A percentile compares a stretch with the other conserved stretches of the same genome.
These are phyloP conservation scores for Candida khao-thaluensis DNA, from an alignment of 805 yeast genomes.

Conservation along the genomic window DNA sequence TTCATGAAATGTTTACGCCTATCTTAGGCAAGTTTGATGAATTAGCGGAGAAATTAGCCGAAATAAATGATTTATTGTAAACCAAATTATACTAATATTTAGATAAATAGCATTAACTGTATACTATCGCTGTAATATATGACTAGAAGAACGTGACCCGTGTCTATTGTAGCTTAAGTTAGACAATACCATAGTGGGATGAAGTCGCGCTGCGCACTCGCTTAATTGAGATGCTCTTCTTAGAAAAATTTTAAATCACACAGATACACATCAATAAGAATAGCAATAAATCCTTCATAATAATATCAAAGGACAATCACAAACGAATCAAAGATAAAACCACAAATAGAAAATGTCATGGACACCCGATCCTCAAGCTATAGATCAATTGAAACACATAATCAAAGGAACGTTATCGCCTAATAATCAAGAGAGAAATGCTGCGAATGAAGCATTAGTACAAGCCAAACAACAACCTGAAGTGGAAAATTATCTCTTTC, in stretches of 20 bases:
- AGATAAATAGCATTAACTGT: background rate
- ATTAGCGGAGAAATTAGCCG: slow-evolving; percentile 42
- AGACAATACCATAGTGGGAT: too few species aligned
- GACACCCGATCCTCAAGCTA: slow-evolving; percentile 63
- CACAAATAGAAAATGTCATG: slow-evolving; percentile 57
- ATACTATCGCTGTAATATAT: slow-evolving; percentile 4
- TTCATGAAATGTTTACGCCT: slow-evolving; percentile 57
- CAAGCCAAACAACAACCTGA: slow-evolving; percentile 72
- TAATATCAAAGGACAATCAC: too few species aligned
- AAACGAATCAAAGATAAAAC: background rate
- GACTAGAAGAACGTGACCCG: too few species aligned
- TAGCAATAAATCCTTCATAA: too few species aligned
- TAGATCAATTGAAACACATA: slow-evolving; percentile 63
- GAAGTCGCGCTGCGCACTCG: too few species aligned
- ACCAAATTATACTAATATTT: too few species aligned
- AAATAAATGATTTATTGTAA: slow-evolving; percentile 27
- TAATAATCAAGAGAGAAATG: slow-evolving; percentile 49
- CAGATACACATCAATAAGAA: too few species aligned
- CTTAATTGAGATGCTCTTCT: slow-evolving; percentile 9
- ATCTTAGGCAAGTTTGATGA: slow-evolving; percentile 50
- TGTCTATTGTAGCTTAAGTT: too few species aligned
- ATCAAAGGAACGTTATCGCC: slow-evolving; percentile 72
- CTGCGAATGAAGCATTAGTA: slow-evolving; percentile 72
- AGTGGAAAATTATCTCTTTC: slow-evolving; percentile 75
- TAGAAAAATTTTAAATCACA: slow-evolving; percentile 3